Percentiles rank a stretch among this genome's conserved stretches.
These are phyloP conservation scores for Lasiosphaeria miniovina DNA, from an alignment of 495 filamentous ascomycete genomes.

Conservation along the genomic window DNA sequence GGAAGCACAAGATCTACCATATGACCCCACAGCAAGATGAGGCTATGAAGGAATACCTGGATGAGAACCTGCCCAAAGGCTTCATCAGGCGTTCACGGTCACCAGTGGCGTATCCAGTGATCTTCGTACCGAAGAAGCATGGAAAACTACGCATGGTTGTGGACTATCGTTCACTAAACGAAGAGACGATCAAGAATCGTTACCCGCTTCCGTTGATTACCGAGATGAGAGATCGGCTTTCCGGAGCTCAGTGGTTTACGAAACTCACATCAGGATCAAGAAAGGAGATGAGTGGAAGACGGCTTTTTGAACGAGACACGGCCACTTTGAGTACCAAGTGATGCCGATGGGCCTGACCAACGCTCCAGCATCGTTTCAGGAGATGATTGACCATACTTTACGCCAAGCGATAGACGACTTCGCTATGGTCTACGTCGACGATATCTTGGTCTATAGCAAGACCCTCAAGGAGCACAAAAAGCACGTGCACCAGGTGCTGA, in stretches of 20 bases:
- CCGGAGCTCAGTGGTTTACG: background rate
- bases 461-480: conserved; percentile 7
- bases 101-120: conserved; percentile 1
- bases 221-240: background rate
- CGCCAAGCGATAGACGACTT: conserved; percentile 1
- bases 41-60: no score
- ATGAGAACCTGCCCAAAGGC: no score
- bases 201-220: conserved; percentile 7
- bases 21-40: no score
- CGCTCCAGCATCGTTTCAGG: background rate
- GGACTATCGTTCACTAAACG: conserved; percentile 7
- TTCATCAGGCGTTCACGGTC: background rate
- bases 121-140: conserved; percentile 10
- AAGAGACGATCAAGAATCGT: conserved; percentile 8
- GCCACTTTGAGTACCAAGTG: conserved; percentile 11
- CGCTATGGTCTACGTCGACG: conserved; percentile 2
- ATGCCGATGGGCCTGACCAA: conserved; percentile 6
- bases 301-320: background rate
- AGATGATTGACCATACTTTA: conserved; percentile 2
- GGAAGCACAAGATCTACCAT: no score
- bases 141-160: conserved; percentile 2
- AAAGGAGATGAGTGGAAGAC: conserved; percentile 13
- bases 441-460: conserved; percentile 13
- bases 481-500: no score
- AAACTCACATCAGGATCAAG: conserved; percentile 3